Conservation (phyloP, 768 basidiomycete genomes). For the Xanthoconium purpureum region DNA sequence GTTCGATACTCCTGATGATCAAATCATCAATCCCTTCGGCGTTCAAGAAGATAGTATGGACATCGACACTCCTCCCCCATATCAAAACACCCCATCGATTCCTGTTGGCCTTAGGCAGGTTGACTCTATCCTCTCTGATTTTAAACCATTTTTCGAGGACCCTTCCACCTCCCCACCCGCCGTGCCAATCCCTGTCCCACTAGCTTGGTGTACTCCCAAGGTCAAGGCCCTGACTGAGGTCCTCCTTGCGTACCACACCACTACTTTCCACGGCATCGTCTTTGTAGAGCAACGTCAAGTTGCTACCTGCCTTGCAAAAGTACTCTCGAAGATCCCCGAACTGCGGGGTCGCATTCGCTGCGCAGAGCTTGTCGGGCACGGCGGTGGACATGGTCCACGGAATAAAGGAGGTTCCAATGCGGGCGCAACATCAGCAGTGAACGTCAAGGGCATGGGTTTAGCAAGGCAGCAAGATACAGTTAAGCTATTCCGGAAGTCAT, state of each 20-base stretch:
- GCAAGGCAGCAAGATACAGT: conserved; percentile 59
- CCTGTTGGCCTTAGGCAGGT: conserved; percentile 47
- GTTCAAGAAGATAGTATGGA: conserved; percentile 26
- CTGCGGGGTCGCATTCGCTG: conserved; percentile 56
- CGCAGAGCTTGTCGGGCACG: conserved; percentile 71
- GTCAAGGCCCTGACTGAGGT: conserved; percentile 59
- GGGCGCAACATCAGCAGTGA: conserved; percentile 30
- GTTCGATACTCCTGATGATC: conserved; percentile 18
- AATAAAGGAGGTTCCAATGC: conserved; percentile 15
- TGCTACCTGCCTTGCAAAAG: conserved; percentile 62
- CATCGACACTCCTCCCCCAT: conserved; percentile 22
- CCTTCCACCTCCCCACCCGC: conserved; percentile 23
- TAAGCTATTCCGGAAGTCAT: conserved; percentile 60
- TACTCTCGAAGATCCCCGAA: conserved; percentile 59
- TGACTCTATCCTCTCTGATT: conserved; percentile 46
- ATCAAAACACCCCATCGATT: conserved; percentile 19
- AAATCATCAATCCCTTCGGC: conserved; percentile 13
- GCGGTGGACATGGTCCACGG: conserved; percentile 35
- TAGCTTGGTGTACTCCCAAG: conserved; percentile 76
- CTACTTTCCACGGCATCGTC: conserved; percentile 74
- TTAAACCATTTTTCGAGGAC: conserved; percentile 38
- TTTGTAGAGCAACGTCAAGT: conserved; percentile 87
- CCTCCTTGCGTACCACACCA: conserved; percentile 51
- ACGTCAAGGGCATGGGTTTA: conserved; percentile 49
- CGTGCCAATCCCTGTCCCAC: conserved; percentile 41